Conservation (phyloP, 176 grass and related monocot species). For the bread wheat (Triticum aestivum) region DNA sequence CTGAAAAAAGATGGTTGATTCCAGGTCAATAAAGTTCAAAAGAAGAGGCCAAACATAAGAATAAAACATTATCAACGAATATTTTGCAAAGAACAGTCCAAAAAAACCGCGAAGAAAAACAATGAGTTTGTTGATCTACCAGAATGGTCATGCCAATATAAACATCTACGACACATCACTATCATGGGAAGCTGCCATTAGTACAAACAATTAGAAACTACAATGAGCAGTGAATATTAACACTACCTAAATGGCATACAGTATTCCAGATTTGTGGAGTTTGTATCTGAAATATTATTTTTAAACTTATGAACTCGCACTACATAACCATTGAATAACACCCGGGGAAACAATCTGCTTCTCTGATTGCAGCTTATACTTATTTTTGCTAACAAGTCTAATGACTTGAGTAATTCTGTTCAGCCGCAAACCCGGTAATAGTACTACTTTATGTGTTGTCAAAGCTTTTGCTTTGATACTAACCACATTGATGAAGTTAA, state of each 20-base stretch:
- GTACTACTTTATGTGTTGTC: neutral
- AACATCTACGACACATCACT: neutral
- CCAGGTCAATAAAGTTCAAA: neutral
- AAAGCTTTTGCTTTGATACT: neutral
- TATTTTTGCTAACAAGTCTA: neutral
- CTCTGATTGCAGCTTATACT: neutral
- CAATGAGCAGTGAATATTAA: neutral
- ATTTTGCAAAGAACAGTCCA: neutral
- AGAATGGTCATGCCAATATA: neutral
- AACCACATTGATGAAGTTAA: neutral
- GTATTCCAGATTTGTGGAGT: neutral
- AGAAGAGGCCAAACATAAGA: slow-evolving; percentile 1
- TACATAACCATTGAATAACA: neutral
- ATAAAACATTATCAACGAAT: neutral
- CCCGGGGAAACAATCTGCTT: neutral
- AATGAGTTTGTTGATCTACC: neutral
- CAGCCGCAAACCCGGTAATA: neutral
- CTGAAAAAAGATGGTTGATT: slow-evolving; percentile 31
- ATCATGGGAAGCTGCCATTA: neutral
- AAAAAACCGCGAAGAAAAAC: neutral
- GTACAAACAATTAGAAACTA: neutral
- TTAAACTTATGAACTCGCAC: neutral
- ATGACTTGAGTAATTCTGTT: neutral
- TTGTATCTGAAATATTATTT: neutral
- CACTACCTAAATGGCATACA: neutral